Conservation (phyloP, 2,329 filamentous ascomycete species). For the Plectosphaerella sp. region DNA sequence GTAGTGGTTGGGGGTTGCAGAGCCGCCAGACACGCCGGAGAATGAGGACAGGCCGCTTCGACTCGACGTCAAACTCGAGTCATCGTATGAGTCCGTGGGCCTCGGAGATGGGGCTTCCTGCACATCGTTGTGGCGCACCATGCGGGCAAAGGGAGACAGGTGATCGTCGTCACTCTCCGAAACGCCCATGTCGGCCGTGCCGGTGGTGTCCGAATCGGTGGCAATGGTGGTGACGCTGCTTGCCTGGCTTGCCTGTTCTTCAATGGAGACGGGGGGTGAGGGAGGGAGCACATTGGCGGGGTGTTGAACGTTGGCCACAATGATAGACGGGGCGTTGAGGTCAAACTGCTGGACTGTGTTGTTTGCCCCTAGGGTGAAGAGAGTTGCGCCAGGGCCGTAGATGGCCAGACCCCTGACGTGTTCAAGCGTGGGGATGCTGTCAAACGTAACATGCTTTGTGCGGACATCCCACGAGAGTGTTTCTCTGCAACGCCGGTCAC, state of each 20-base stretch:
- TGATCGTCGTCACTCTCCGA: constrained; percentile 75
- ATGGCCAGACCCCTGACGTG: constrained; percentile 78
- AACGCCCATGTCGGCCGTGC: constrained; percentile 53
- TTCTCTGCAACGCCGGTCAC: constrained; percentile 51
- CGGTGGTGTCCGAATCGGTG: constrained; percentile 49
- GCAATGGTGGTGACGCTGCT: constrained; percentile 41
- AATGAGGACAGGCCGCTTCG: constrained; percentile 57
- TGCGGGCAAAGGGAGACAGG: constrained; percentile 69
- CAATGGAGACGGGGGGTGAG: constrained; percentile 76
- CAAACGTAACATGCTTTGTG: constrained; percentile 93
- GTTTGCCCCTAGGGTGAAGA: constrained; percentile 87
- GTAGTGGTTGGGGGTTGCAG: constrained; percentile 45
- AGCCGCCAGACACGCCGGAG: constrained; percentile 50
- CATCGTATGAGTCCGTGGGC: constrained; percentile 53
- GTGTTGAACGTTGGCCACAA: constrained; percentile 87
- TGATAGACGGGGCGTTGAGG: constrained; percentile 72
- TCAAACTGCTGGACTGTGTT: constrained; percentile 95
- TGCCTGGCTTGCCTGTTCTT: constrained; percentile 58
- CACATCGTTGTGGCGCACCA: constrained; percentile 64
- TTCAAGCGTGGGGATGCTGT: constrained; percentile 80
- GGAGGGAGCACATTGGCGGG: constrained; percentile 73
- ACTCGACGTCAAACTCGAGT: constrained; percentile 63
- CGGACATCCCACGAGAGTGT: constrained; percentile 95
- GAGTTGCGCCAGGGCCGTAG: constrained; percentile 82
- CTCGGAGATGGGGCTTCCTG: constrained; percentile 51